Conservation (phyloP, 2,329 filamentous ascomycete species). For the Exophiala sp. region DNA sequence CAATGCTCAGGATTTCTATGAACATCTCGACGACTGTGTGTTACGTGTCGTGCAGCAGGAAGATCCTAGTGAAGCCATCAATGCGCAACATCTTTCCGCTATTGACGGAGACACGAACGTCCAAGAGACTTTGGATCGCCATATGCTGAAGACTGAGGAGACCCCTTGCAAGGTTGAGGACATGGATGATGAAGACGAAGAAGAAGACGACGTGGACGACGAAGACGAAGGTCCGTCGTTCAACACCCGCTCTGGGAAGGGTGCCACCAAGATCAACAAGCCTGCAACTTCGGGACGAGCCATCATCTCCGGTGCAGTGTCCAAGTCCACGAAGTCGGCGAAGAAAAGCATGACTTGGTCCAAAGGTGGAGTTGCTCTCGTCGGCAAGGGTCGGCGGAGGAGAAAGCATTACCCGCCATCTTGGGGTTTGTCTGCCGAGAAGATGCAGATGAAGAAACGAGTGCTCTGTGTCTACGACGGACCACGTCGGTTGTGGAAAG, state of each 20-base stretch:
- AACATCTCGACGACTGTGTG: slow-evolving; percentile 75
- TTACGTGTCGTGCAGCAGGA: slow-evolving; percentile 57
- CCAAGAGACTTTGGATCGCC: slow-evolving; percentile 53
- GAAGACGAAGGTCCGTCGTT: slow-evolving; percentile 39
- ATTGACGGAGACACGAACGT: slow-evolving; percentile 56
- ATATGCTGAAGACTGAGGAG: slow-evolving; percentile 49
- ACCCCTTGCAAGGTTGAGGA: slow-evolving; percentile 45
- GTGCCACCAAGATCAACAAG: slow-evolving; percentile 46
- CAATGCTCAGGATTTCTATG: slow-evolving; percentile 93
- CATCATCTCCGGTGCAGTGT: slow-evolving; percentile 45
- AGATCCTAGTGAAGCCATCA: slow-evolving; percentile 53
- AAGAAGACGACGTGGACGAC: slow-evolving; percentile 44
- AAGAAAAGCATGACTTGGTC: slow-evolving; percentile 71
- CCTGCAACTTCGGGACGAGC: slow-evolving; percentile 48
- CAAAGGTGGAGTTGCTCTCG: slow-evolving; percentile 61
- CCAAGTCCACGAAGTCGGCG: slow-evolving; percentile 36
- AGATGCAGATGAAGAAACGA: slow-evolving; percentile 98
- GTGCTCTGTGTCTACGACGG: slow-evolving; percentile 92
- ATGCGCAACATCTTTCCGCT: slow-evolving; percentile 50
- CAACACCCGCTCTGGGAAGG: slow-evolving; percentile 44
- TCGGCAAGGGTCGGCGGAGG: slow-evolving; percentile 70
- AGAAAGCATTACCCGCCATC: slow-evolving; percentile 87
- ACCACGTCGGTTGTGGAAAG: slow-evolving; percentile 80
- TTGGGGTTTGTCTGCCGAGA: slow-evolving; percentile 86
- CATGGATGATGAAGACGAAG: slow-evolving; percentile 56